These are phyloP conservation scores for Parachlorella kessleri DNA, from an alignment of 139 green algal species.

Conservation along the genomic window DNA sequence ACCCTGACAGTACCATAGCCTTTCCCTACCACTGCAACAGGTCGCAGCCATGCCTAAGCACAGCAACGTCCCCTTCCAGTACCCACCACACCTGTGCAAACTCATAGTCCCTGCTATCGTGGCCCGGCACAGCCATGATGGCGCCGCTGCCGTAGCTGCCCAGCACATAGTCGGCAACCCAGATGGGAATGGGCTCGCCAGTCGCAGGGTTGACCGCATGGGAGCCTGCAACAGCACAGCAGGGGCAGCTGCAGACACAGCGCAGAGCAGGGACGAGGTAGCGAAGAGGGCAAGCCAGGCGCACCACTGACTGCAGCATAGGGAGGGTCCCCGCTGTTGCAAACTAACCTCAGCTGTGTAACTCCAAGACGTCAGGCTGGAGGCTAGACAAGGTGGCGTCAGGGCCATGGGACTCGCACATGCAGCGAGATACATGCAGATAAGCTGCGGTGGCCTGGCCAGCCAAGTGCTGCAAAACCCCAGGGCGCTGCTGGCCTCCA, in stretches of 20 bases:
- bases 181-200: constrained; percentile 84
- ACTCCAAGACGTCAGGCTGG: too few species aligned
- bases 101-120: constrained; percentile 92
- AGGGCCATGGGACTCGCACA: background rate
- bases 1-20: too few species aligned
- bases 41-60: too few species aligned
- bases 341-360: too few species aligned
- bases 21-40: too few species aligned
- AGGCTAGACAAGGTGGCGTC: too few species aligned
- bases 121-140: constrained; percentile 98
- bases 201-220: constrained; percentile 88
- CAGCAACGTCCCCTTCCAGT: background rate
- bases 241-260: background rate
- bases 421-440: background rate
- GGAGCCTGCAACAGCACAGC: constrained; percentile 50
- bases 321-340: too few species aligned
- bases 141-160: constrained; percentile 93
- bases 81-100: constrained; percentile 66
- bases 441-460: too few species aligned
- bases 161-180: constrained; percentile 98
- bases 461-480: too few species aligned
- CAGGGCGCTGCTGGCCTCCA: too few species aligned
- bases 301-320: too few species aligned
- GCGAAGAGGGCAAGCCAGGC: too few species aligned
- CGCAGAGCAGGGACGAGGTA: background rate